Evolutionary conservation across 176 grass and related monocot species (phyloP), one percentile per base, ranked within the genome.

Genomic region (Typha latifolia): DNA sequence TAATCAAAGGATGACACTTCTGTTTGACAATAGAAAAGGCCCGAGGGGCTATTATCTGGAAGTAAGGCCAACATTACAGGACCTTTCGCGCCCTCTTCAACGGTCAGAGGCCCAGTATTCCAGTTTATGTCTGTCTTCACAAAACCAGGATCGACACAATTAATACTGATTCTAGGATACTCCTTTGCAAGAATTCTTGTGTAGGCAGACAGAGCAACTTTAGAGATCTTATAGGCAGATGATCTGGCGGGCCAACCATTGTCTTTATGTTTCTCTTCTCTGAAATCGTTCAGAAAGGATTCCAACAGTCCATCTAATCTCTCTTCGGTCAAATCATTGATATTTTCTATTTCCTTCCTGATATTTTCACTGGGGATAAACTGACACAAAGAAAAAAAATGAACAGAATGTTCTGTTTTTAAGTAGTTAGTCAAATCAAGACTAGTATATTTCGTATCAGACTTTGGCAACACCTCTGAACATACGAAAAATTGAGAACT

Each of bases 71-170:
- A 69, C 12, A 14, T 22, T 11, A 78, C 74, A 15, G 81, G 52
- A 4, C 48, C 72, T 12, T 51, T 49, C 5, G 71, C 88, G 43
- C 88, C 90, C 56, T 89, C 82, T 49, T 81, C 37, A 43, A 43
- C 5, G 37, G 37, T 9, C 37, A 43, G 37, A 10, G 37, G 0
- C 5, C 37, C 37, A 43, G 37, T 43, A 43, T 43, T 43, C 37
- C 37, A 43, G 37, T 78, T 83, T 10, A 93, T 47, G 13, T 89
- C 85, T 0, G 79, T 93, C 70, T 74, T 88, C 21, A 88, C 82
- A 51, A 74, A 88, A 3, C 90, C 90, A 0, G 90, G 90, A 62
- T 72, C 18, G 4, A 66, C 68, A 59, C 84, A 87, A 68, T 84
- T 91, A 19, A 81, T 59, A 14, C 71, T 67, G 48, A 87, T 68